These are phyloP conservation scores for Pythium guiyangense DNA, from an alignment of 352 stramenopile species.

Conservation along the genomic window DNA sequence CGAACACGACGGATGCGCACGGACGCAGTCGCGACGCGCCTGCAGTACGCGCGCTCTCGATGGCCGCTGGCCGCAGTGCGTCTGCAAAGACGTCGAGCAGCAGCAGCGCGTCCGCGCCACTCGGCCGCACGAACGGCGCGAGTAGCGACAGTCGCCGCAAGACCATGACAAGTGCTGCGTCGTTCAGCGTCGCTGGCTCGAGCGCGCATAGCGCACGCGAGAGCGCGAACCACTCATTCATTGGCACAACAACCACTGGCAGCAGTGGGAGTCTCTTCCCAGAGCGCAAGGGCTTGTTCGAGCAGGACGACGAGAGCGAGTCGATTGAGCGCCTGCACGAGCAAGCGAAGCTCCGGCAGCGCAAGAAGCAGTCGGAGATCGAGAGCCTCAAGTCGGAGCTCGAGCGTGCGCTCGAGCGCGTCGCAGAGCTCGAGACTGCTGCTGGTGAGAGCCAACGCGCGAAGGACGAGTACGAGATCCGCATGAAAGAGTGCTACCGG, in stretches of 20 bases:
- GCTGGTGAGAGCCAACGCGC: slow-evolving; percentile 23
- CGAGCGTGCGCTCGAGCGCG: neutral
- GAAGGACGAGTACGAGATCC: slow-evolving; percentile 62
- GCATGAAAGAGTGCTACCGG: slow-evolving; percentile 73
- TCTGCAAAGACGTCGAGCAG: slow-evolving; percentile 11
- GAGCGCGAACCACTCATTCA: slow-evolving; percentile 11
- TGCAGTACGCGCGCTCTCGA: slow-evolving; percentile 8
- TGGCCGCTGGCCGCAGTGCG: slow-evolving; percentile 3
- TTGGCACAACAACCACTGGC: slow-evolving; percentile 1
- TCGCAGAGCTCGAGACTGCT: slow-evolving; percentile 39
- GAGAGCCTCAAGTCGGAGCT: slow-evolving; percentile 22
- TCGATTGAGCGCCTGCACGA: slow-evolving; percentile 17
- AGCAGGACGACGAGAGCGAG: slow-evolving; percentile 68
- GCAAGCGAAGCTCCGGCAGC: slow-evolving; percentile 61
- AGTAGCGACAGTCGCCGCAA: slow-evolving; percentile 8
- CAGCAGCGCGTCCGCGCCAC: slow-evolving; percentile 3
- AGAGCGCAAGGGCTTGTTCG: slow-evolving; percentile 70
- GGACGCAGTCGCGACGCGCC: neutral
- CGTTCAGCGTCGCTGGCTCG: slow-evolving; percentile 8
- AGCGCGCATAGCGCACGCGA: neutral
- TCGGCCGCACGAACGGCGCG: slow-evolving; percentile 3
- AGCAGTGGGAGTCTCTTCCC: neutral
- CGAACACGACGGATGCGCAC: neutral
- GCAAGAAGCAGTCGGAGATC: slow-evolving; percentile 64
- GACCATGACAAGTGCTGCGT: slow-evolving; percentile 7